Conservation (phyloP, 305 asterid species). For the Fraxinus platypoda region DNA sequence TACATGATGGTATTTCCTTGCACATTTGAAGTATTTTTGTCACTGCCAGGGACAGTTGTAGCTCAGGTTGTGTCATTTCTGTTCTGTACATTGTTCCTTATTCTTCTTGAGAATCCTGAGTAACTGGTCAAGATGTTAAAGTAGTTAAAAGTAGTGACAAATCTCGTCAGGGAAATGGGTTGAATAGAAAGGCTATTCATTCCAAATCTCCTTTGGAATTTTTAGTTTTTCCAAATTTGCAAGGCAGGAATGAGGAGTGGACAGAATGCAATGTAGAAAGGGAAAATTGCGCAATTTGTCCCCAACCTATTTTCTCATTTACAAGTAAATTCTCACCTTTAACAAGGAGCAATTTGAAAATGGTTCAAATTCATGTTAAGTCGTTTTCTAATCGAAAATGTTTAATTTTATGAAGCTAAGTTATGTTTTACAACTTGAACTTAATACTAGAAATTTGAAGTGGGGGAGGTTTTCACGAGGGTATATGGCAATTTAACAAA, state of each 20-base stretch:
- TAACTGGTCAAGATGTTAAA: too few relatives aligned
- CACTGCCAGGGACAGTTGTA: not conserved
- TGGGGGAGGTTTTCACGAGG: not conserved
- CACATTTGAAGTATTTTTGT: not conserved
- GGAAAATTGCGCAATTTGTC: not conserved
- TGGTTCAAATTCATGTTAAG: not conserved
- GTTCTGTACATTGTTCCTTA: too few relatives aligned
- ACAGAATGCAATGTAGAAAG: not conserved
- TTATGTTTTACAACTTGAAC: not conserved
- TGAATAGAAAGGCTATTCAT: too few relatives aligned
- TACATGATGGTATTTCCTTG: not conserved
- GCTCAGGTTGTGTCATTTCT: not conserved
- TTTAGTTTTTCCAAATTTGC: not conserved
- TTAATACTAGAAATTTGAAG: not conserved
- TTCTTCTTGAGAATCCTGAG: too few relatives aligned
- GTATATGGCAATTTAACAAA: not conserved
- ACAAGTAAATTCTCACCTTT: not conserved
- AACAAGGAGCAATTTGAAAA: not conserved
- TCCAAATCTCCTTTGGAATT: too few relatives aligned
- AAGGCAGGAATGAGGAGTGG: not conserved
- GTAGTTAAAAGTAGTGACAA: too few relatives aligned
- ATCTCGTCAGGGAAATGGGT: too few relatives aligned
- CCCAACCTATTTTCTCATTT: not conserved
- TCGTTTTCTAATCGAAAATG: not conserved
- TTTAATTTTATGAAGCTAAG: not conserved